Evolutionary conservation across 192 early-diverging fungal genomes (phyloP), one percentile per base, ranked within the genome.

Genomic region (Dissophora ornata): DNA sequence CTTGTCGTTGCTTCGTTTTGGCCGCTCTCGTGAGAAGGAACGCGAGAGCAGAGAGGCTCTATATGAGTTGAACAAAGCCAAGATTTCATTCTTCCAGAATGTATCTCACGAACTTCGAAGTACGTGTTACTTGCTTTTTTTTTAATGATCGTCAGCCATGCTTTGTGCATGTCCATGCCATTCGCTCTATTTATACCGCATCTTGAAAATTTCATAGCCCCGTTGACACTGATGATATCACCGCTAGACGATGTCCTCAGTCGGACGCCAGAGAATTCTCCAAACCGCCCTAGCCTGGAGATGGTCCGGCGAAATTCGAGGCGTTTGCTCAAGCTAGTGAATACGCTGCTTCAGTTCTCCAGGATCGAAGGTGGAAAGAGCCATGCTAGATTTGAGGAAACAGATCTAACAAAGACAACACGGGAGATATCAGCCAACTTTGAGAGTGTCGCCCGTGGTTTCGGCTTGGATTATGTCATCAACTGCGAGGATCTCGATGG

Each of bases 281-380:
- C 81, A 0, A 67, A 73, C 16, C 34, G 56, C 4, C 11, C 51
- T 8, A 69, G 52, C 19, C 48, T 86, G 25, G 57, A 78, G 21
- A 79, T 88, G 57, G 73, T 85, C 11, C 79, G 79, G 21, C 62
- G 84, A 24, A 90, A 90, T 32, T 75, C 85, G 0, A 33, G 70
- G 19, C 75, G 88, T 15, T 69, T 90, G 11, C 67, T 88, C 11
- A 85, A 82, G 59, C 68, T 90, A 2, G 84, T 90, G 24, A 90
- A 88, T 61, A 73, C 71, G 0, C 53, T 90, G 2, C 61, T 90
- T 12, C 85, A 90, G 46, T 85, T 85, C 49, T 82, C 81, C 2
- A 65, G 82, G 19, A 54, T 90, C 12, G 85, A 90, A 59, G 73
- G 85, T 11, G 88, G 86, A 54, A 69, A 84, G 38, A 69, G 84